phyloP scores from a whole-genome alignment of 192 early-diverging fungal species.

The Neocallimastix lanati region DNA sequence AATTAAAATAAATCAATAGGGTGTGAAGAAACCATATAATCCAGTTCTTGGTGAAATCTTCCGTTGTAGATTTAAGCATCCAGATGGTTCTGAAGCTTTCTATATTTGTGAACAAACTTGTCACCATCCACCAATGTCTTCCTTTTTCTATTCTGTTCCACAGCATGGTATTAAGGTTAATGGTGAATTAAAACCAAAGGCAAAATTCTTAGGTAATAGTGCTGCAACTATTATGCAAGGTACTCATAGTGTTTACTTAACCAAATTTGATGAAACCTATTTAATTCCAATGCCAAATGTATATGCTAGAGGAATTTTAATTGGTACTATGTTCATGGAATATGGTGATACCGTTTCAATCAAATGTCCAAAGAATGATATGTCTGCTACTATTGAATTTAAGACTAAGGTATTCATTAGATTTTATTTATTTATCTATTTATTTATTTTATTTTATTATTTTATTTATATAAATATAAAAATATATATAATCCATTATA shows the following conservation, averaged over 20 bases:
- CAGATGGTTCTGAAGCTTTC: slow-evolving; percentile 47
- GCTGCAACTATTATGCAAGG: slow-evolving; percentile 78
- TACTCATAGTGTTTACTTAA: slow-evolving; percentile 37
- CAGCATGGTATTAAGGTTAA: slow-evolving; percentile 56
- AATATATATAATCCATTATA: no score
- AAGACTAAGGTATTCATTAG: slow-evolving; percentile 56
- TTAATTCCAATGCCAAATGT: slow-evolving; percentile 74
- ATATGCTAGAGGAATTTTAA: slow-evolving; percentile 78
- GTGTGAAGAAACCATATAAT: slow-evolving; percentile 90
- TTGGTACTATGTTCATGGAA: slow-evolving; percentile 88
- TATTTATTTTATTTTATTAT: no score
- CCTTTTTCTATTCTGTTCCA: slow-evolving; percentile 65
- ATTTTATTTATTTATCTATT: no score
- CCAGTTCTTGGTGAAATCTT: slow-evolving; percentile 85
- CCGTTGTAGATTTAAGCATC: slow-evolving; percentile 48
- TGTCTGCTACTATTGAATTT: slow-evolving; percentile 72
- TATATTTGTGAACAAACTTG: slow-evolving; percentile 83
- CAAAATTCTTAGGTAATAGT: slow-evolving; percentile 75
- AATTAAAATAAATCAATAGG: no score
- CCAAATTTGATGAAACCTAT: slow-evolving; percentile 42
- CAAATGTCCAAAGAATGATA: slow-evolving; percentile 49
- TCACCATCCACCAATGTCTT: slow-evolving; percentile 84
- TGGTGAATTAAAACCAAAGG: slow-evolving; percentile 71
- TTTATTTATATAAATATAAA: no score
- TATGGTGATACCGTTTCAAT: slow-evolving; percentile 67